A percentile compares a stretch with the other conserved stretches of the same genome.
Evolutionary conservation across 768 basidiomycete genomes (phyloP).

Genomic region (Hypholoma sublateritium): DNA sequence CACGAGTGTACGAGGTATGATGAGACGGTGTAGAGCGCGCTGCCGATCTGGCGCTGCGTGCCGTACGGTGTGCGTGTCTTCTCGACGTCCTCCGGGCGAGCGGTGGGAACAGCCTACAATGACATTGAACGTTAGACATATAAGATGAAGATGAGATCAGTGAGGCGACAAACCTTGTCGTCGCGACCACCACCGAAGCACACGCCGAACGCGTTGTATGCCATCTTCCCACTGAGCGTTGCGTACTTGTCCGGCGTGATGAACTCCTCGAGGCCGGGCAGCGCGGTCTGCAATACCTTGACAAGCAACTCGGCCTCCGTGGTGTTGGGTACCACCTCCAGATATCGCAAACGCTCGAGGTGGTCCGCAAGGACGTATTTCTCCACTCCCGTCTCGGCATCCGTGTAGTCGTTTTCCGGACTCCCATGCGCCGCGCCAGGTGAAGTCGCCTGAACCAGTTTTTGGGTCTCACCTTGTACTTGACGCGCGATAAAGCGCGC

Average conservation of each 20-base stretch:
- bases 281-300: slow-evolving; percentile 54
- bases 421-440: slow-evolving; percentile 10
- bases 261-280: slow-evolving; percentile 74
- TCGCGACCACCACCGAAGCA: slow-evolving; percentile 64
- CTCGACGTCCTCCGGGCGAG: slow-evolving; percentile 70
- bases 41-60: slow-evolving; percentile 73
- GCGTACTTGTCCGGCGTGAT: slow-evolving; percentile 63
- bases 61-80: slow-evolving; percentile 76
- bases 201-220: slow-evolving; percentile 78
- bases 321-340: slow-evolving; percentile 50
- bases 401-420: slow-evolving; percentile 40
- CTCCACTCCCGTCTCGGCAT: slow-evolving; percentile 43
- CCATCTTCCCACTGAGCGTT: slow-evolving; percentile 65
- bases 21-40: slow-evolving; percentile 74
- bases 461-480: slow-evolving; percentile 61
- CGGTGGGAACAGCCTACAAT: slow-evolving; percentile 47
- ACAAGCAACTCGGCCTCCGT: slow-evolving; percentile 52
- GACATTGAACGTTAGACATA: not conserved
- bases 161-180: slow-evolving; percentile 54
- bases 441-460: slow-evolving; percentile 39
- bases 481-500: slow-evolving; percentile 75
- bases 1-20: slow-evolving; percentile 82
- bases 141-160: not conserved
- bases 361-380: slow-evolving; percentile 71
- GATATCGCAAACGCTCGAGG: slow-evolving; percentile 69